Percentiles rank a stretch among this genome's conserved stretches.
Conservation (phyloP, 768 basidiomycete species). For the Boletus rufocinnamomeus region DNA sequence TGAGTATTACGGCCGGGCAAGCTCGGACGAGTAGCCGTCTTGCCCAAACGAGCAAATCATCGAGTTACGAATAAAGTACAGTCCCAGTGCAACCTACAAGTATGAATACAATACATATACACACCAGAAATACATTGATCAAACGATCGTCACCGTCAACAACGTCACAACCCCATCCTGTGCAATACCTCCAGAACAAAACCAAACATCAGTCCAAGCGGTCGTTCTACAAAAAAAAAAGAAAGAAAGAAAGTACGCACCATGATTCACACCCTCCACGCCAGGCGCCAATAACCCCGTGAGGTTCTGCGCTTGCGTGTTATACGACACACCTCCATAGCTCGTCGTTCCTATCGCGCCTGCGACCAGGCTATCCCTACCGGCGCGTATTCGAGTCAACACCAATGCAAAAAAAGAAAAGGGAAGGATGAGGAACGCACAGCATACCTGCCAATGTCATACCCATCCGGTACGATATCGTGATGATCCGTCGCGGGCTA, state of each 20-base stretch:
- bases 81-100: not conserved
- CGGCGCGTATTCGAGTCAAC: not conserved
- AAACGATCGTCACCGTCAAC: slow-evolving; percentile 52
- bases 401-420: not conserved
- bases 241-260: slow-evolving; percentile 29
- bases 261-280: slow-evolving; percentile 52
- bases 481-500: slow-evolving; percentile 40
- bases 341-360: slow-evolving; percentile 40
- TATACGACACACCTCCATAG: slow-evolving; percentile 49
- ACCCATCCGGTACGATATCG: slow-evolving; percentile 48
- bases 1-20: not conserved
- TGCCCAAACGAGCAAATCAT: not conserved
- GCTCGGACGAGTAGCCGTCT: not conserved
- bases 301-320: slow-evolving; percentile 46
- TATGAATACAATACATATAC: not conserved
- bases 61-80: not conserved
- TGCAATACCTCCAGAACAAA: slow-evolving; percentile 41
- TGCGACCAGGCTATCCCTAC: slow-evolving; percentile 42
- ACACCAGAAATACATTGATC: not conserved
- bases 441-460: slow-evolving; percentile 47
- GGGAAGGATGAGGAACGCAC: not conserved
- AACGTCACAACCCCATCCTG: slow-evolving; percentile 58
- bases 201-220: not conserved
- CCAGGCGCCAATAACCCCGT: slow-evolving; percentile 58
- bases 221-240: not conserved